Percentiles rank a stretch among this genome's conserved stretches.
Evolutionary conservation across 2,329 filamentous ascomycete genomes (phyloP).

Genomic region (Aspergillus sojae): DNA sequence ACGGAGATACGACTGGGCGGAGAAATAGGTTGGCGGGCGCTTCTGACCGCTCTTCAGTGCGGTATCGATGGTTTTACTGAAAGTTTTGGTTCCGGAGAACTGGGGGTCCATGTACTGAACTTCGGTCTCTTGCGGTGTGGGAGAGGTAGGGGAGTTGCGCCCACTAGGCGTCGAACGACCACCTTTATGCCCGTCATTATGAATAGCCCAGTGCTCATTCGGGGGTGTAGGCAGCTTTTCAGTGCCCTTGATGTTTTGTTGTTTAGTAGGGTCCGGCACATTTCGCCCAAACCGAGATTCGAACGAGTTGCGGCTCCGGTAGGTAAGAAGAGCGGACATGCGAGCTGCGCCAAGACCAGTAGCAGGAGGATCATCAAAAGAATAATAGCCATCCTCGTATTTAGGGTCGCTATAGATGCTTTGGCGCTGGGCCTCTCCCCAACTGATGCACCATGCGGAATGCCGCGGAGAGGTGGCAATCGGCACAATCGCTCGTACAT

Average conservation of each 20-base stretch:
- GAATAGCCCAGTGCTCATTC: conserved; percentile 75
- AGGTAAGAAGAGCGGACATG: conserved; percentile 95
- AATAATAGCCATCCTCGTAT: conserved; percentile 95
- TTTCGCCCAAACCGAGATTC: conserved; percentile 94
- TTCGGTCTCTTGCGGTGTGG: conserved; percentile 29
- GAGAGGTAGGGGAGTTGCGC: conserved; percentile 34
- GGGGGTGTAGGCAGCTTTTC: conserved; percentile 63
- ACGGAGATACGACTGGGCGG: conserved; percentile 93
- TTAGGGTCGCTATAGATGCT: conserved; percentile 96
- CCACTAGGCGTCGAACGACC: conserved; percentile 47
- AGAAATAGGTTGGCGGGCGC: conserved; percentile 82
- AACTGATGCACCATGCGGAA: conserved; percentile 62
- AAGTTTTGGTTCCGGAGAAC: conserved; percentile 66
- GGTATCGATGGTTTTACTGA: conserved; percentile 45
- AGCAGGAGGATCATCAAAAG: conserved; percentile 80
- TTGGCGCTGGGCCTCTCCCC: conserved; percentile 60
- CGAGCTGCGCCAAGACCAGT: conserved; percentile 90
- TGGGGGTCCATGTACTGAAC: conserved; percentile 63
- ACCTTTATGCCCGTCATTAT: conserved; percentile 77
- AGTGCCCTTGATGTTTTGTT: conserved; percentile 77
- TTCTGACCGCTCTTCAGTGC: conserved; percentile 28
- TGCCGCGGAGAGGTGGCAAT: conserved; percentile 60
- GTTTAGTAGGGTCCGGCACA: conserved; percentile 79
- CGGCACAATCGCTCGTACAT: conserved; percentile 56
- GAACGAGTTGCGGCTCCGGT: conserved; percentile 95